Evolutionary conservation across 352 stramenopile species (phyloP).

Genomic region (Phytopythium litorale): DNA sequence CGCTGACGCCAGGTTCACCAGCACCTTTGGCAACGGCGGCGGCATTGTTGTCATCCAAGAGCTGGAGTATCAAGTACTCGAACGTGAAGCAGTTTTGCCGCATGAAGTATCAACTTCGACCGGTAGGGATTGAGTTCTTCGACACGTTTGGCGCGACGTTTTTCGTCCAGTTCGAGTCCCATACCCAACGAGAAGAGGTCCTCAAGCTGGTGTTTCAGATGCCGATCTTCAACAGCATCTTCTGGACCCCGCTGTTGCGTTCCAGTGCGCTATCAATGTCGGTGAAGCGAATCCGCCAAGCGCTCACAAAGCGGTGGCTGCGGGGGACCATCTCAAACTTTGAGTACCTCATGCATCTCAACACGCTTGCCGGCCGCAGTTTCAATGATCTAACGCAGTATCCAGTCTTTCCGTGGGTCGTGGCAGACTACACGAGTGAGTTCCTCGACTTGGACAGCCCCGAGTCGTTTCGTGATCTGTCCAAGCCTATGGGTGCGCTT

Average conservation of each 20-base stretch:
- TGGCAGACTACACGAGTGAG: constrained; percentile 86
- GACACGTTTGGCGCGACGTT: constrained; percentile 62
- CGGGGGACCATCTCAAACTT: constrained; percentile 84
- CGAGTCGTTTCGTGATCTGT: constrained; percentile 89
- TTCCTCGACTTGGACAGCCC: constrained; percentile 83
- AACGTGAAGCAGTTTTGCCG: constrained; percentile 74
- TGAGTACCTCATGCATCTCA: constrained; percentile 97
- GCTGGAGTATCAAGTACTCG: constrained; percentile 60
- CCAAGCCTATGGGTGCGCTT: constrained; percentile 93
- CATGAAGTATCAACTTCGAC: constrained; percentile 77
- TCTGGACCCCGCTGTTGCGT: constrained; percentile 68
- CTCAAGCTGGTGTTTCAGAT: constrained; percentile 74
- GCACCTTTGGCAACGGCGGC: not conserved
- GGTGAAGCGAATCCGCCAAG: constrained; percentile 61
- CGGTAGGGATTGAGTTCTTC: constrained; percentile 75
- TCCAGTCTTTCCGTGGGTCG: constrained; percentile 95
- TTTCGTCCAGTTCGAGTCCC: constrained; percentile 68
- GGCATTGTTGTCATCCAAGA: constrained; percentile 13
- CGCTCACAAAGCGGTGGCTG: constrained; percentile 68
- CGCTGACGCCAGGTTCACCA: not conserved
- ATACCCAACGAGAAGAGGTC: constrained; percentile 51
- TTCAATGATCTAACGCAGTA: constrained; percentile 99
- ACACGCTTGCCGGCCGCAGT: constrained; percentile 92
- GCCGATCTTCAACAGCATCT: constrained; percentile 79
- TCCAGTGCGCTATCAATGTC: constrained; percentile 60